Percentiles rank a stretch among this genome's conserved stretches.
Evolutionary conservation across 1,139 yeast species (phyloP).

Genomic region (Hansenula lynferdii): DNA sequence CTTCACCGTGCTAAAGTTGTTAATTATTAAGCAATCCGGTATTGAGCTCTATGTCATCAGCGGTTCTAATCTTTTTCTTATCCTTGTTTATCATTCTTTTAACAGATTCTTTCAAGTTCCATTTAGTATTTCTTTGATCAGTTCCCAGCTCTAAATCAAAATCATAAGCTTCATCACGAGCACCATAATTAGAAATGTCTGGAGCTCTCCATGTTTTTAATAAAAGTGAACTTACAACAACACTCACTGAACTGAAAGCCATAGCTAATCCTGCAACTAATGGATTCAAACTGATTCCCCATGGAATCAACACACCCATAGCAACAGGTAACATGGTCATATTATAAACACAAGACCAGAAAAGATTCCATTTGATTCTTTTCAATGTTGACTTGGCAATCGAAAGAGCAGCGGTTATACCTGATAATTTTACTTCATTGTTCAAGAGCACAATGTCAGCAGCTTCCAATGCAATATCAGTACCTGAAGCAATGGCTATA

Average conservation of each 20-base stretch:
- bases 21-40: constrained; percentile 9
- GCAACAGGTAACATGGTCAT: constrained; percentile 90
- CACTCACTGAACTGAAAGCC: constrained; percentile 91
- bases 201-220: constrained; percentile 61
- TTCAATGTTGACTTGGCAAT: constrained; percentile 66
- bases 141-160: constrained; percentile 13
- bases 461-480: constrained; percentile 94
- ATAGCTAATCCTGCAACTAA: constrained; percentile 89
- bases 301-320: constrained; percentile 84
- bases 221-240: constrained; percentile 72
- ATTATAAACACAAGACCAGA: constrained; percentile 87
- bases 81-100: constrained; percentile 7
- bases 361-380: constrained; percentile 73
- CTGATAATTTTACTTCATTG: constrained; percentile 36
- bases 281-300: constrained; percentile 77
- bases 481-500: constrained; percentile 86
- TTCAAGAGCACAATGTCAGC: constrained; percentile 80
- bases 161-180: constrained; percentile 3
- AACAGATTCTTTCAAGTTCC: constrained; percentile 12
- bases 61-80: neutral
- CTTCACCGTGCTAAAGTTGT: too few relatives aligned
- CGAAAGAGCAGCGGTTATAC: constrained; percentile 69
- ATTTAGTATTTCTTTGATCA: constrained; percentile 6
- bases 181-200: constrained; percentile 10
- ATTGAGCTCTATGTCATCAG: constrained; percentile 17